Evolutionary conservation across 257 asterid species (phyloP).

Genomic region (Ehretia macrophylla): DNA sequence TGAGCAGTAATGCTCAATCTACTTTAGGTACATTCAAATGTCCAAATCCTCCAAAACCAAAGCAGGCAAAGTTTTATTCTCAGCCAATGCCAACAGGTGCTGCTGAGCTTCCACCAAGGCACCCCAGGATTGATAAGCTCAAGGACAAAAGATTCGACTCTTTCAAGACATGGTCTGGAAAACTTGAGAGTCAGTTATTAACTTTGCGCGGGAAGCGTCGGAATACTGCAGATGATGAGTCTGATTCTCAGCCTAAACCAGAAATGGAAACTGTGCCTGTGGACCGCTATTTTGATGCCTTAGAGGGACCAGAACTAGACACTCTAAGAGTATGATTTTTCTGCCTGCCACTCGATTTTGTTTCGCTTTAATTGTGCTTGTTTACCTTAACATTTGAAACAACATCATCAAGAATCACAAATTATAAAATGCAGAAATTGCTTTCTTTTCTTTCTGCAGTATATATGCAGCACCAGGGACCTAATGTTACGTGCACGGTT

Average conservation of each 20-base stretch:
- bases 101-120: constrained; percentile 20
- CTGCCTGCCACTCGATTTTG: neutral
- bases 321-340: constrained; percentile 49
- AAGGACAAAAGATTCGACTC: constrained; percentile 61
- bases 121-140: constrained; percentile 32
- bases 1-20: constrained; percentile 7
- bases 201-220: constrained; percentile 42
- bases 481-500: no score
- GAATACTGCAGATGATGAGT: constrained; percentile 24
- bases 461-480: no score
- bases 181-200: constrained; percentile 56
- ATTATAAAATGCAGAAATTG: no score
- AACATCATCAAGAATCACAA: no score
- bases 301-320: constrained; percentile 86
- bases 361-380: neutral
- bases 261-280: constrained; percentile 42
- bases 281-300: constrained; percentile 74
- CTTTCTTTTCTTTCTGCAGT: no score
- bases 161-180: constrained; percentile 83
- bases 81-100: constrained; percentile 54
- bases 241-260: constrained; percentile 19
- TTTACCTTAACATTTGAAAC: neutral
- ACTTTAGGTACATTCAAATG: constrained; percentile 6
- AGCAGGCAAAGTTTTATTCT: constrained; percentile 34
- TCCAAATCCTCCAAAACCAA: constrained; percentile 2